phyloP scores from a whole-genome alignment of 441 rosid species.

The Corymbia citriodora region DNA sequence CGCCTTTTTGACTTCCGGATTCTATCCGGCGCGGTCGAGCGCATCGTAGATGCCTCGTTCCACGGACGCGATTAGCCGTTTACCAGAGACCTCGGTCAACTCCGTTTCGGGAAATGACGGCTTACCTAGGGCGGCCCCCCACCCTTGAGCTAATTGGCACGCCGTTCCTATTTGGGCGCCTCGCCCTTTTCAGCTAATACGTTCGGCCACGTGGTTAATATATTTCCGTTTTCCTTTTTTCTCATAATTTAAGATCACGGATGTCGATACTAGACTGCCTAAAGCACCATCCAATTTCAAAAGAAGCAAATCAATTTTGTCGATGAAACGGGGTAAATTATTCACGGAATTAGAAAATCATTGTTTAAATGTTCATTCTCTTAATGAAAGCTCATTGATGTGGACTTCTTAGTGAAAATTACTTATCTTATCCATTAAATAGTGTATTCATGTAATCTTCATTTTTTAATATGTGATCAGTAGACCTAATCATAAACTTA shows the following conservation, averaged over 20 bases:
- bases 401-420: background rate
- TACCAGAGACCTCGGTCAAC: background rate
- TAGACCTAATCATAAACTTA: background rate
- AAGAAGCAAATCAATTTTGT: background rate
- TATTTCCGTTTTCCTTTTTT: background rate
- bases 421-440: background rate
- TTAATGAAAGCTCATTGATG: background rate
- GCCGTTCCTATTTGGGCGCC: background rate
- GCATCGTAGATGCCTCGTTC: background rate
- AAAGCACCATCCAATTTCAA: background rate
- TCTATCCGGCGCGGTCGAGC: background rate
- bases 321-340: background rate
- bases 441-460: background rate
- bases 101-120: background rate
- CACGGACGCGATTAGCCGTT: background rate
- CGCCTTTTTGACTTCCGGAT: background rate
- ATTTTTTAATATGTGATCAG: background rate
- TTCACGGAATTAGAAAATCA: background rate
- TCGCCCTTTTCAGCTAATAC: background rate
- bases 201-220: background rate
- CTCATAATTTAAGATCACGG: background rate
- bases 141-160: background rate
- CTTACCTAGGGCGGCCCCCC: background rate
- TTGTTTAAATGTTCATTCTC: background rate
- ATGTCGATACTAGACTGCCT: background rate